These are phyloP conservation scores for Ogataea minuta DNA, from an alignment of 805 yeast species.

Conservation along the genomic window DNA sequence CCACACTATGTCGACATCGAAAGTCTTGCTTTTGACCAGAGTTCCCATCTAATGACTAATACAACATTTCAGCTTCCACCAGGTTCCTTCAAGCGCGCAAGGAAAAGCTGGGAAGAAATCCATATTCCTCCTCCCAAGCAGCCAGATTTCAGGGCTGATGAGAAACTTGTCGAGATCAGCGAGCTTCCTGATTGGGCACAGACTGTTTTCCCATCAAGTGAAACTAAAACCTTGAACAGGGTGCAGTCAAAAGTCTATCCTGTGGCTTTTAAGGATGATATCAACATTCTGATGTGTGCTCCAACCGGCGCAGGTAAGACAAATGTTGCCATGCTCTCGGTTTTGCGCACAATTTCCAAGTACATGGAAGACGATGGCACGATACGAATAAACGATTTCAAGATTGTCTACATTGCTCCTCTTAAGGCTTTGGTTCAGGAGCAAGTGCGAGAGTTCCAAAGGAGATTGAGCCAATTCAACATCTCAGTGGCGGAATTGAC, in stretches of 20 bases:
- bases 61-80: slow-evolving; percentile 72
- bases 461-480: slow-evolving; percentile 63
- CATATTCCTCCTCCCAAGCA: slow-evolving; percentile 84
- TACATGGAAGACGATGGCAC: slow-evolving; percentile 48
- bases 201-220: slow-evolving; percentile 64
- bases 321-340: slow-evolving; percentile 87
- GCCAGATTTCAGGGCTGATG: slow-evolving; percentile 35
- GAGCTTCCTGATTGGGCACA: slow-evolving; percentile 82
- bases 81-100: slow-evolving; percentile 77
- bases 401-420: slow-evolving; percentile 88
- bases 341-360: slow-evolving; percentile 59
- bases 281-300: slow-evolving; percentile 83
- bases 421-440: slow-evolving; percentile 94
- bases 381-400: slow-evolving; percentile 56
- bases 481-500: slow-evolving; percentile 81
- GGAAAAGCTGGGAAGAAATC: slow-evolving; percentile 79
- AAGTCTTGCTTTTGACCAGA: slow-evolving; percentile 65
- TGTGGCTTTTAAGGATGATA: slow-evolving; percentile 67
- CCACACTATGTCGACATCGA: slow-evolving; percentile 65
- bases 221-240: slow-evolving; percentile 67
- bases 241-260: slow-evolving; percentile 84
- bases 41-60: slow-evolving; percentile 63
- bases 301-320: slow-evolving; percentile 99
- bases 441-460: slow-evolving; percentile 81
- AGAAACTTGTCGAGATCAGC: slow-evolving; percentile 52